Conservation (phyloP, 768 basidiomycete genomes). For the Termitomyces sp. region DNA sequence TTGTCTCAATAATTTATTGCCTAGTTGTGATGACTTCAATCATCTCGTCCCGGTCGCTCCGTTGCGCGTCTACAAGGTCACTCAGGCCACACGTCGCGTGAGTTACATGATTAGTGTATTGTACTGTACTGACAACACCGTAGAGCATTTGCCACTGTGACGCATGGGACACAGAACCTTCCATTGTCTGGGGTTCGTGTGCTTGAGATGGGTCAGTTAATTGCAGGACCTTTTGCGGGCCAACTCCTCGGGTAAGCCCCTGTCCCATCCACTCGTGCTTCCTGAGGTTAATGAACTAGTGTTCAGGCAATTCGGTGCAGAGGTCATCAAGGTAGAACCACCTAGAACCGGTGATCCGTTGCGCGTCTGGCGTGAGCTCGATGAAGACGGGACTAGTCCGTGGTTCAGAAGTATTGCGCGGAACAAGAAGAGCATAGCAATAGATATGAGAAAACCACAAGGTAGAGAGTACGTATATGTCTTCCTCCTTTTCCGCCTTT, state of each 20-base stretch:
- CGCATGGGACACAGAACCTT: conserved; percentile 26
- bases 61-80: background rate
- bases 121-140: background rate
- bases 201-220: conserved; percentile 64
- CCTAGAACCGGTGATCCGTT: conserved; percentile 60
- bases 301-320: conserved; percentile 62
- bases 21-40: background rate
- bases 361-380: conserved; percentile 66
- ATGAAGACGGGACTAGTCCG: conserved; percentile 64
- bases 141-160: conserved; percentile 12
- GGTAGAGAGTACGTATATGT: conserved; percentile 33
- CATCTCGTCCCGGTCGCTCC: background rate
- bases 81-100: conserved; percentile 1
- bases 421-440: conserved; percentile 71
- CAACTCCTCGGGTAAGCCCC: conserved; percentile 57
- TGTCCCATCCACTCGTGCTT: background rate
- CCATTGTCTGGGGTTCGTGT: conserved; percentile 61
- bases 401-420: conserved; percentile 70
- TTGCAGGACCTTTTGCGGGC: conserved; percentile 69
- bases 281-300: background rate
- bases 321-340: conserved; percentile 68
- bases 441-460: conserved; percentile 54
- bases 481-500: background rate
- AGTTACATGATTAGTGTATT: background rate
- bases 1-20: background rate